phyloP scores from a whole-genome alignment of 2,329 filamentous ascomycete genomes.

The Myrmaecium sp. region DNA sequence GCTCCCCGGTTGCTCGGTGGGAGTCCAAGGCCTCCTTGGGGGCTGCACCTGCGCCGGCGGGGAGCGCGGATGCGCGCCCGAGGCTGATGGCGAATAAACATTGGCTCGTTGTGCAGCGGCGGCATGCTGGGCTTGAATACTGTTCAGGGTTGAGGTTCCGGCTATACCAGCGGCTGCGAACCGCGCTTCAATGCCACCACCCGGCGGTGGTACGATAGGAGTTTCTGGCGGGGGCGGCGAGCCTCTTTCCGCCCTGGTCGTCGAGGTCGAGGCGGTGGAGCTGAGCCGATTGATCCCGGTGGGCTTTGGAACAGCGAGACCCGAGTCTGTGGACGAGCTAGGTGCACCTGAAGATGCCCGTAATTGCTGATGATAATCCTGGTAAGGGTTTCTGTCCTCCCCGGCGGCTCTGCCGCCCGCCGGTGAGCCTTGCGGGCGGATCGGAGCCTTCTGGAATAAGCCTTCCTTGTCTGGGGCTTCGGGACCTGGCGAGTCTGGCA shows the following conservation, averaged over 20 bases:
- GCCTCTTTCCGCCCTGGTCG: constrained; percentile 76
- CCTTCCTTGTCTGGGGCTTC: constrained; percentile 59
- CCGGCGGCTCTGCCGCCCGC: constrained; percentile 27
- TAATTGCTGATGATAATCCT: constrained; percentile 43
- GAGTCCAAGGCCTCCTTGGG: constrained; percentile 67
- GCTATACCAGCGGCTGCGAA: constrained; percentile 87
- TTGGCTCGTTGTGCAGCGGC: constrained; percentile 67
- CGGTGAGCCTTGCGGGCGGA: constrained; percentile 17
- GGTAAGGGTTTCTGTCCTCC: constrained; percentile 24
- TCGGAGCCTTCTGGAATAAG: constrained; percentile 53
- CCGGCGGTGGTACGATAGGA: constrained; percentile 57
- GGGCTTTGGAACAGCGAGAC: constrained; percentile 35
- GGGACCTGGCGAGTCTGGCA: constrained; percentile 68
- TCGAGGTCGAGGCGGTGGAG: constrained; percentile 85
- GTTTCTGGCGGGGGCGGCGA: constrained; percentile 93
- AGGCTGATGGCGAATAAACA: constrained; percentile 43
- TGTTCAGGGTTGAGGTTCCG: constrained; percentile 65
- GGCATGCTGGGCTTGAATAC: constrained; percentile 56
- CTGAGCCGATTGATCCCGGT: constrained; percentile 43
- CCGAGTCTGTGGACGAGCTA: constrained; percentile 8
- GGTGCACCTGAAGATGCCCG: constrained; percentile 31
- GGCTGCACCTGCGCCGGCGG: constrained; percentile 22
- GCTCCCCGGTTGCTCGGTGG: constrained; percentile 74
- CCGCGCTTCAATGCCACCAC: constrained; percentile 73
- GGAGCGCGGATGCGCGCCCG: constrained; percentile 32